These are phyloP conservation scores for Myochromella boudieri DNA, from an alignment of 768 basidiomycete genomes.

Conservation along the genomic window DNA sequence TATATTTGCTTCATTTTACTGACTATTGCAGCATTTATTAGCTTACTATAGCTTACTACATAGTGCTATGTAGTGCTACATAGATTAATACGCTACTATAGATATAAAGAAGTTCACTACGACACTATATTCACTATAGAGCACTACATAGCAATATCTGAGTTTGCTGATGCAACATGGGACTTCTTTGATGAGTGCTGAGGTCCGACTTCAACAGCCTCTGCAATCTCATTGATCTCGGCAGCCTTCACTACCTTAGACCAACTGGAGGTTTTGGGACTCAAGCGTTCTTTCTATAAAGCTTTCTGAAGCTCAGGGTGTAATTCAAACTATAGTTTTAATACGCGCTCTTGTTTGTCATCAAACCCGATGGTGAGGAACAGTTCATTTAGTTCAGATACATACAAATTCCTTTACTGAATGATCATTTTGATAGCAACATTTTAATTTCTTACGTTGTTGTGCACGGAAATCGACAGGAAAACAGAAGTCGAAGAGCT, in stretches of 20 bases:
- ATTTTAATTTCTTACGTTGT: slow-evolving; percentile 2
- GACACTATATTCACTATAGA: too few species aligned
- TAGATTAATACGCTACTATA: too few species aligned
- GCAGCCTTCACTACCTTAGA: slow-evolving; percentile 26
- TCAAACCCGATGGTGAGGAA: neutral
- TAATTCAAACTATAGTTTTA: neutral
- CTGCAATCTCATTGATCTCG: slow-evolving; percentile 29
- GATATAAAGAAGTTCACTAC: too few species aligned
- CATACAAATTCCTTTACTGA: slow-evolving; percentile 1
- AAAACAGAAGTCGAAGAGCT: slow-evolving; percentile 16
- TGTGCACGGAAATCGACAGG: slow-evolving; percentile 6
- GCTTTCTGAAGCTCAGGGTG: slow-evolving; percentile 19
- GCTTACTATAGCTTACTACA: too few species aligned
- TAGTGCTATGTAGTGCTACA: too few species aligned
- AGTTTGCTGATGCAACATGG: too few species aligned
- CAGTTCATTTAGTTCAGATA: neutral
- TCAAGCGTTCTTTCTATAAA: slow-evolving; percentile 17
- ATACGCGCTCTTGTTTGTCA: neutral
- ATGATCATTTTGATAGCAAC: slow-evolving; percentile 1
- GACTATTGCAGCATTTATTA: too few species aligned
- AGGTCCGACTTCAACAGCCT: neutral
- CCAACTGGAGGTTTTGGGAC: slow-evolving; percentile 23
- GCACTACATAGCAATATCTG: too few species aligned
- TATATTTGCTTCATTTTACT: too few species aligned
- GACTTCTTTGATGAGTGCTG: neutral